phyloP scores from a whole-genome alignment of 352 stramenopile species.

The Globisporangium ultimum region DNA sequence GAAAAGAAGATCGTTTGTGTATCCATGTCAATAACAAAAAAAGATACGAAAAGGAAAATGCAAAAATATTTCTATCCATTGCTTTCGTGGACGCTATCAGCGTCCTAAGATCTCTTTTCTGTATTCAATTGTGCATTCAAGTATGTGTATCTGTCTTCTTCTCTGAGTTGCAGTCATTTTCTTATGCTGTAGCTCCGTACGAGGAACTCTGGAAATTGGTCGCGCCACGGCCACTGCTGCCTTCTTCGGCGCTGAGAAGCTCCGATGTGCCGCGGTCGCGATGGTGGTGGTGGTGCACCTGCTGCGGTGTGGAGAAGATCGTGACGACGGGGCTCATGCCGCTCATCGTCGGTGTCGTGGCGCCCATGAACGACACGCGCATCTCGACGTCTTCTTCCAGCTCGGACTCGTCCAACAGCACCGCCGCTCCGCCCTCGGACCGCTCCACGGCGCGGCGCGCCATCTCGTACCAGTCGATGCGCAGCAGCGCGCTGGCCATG shows the following conservation, averaged over 20 bases:
- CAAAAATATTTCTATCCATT: neutral
- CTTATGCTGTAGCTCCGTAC: constrained; percentile 18
- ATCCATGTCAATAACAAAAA: no score
- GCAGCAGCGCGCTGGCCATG: constrained; percentile 46
- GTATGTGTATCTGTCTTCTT: neutral
- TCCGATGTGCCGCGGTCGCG: constrained; percentile 6
- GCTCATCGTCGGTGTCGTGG: constrained; percentile 61
- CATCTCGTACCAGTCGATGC: constrained; percentile 74
- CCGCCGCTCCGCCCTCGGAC: constrained; percentile 42
- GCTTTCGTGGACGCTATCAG: neutral
- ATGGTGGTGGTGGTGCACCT: constrained; percentile 36
- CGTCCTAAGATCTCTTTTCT: neutral
- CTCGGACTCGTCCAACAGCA: constrained; percentile 37
- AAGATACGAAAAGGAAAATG: no score
- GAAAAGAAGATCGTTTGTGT: no score
- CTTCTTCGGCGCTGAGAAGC: constrained; percentile 14
- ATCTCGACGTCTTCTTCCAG: constrained; percentile 61
- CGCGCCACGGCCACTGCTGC: neutral
- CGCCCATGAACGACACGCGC: constrained; percentile 51
- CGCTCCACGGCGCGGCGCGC: constrained; percentile 56
- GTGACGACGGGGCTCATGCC: constrained; percentile 51
- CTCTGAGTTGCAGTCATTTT: neutral
- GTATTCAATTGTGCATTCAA: neutral
- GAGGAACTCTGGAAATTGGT: constrained; percentile 12
- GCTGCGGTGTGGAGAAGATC: constrained; percentile 51